Evolutionary conservation across 2,329 filamentous ascomycete species (phyloP).

Genomic region (Cytospora leucostoma): DNA sequence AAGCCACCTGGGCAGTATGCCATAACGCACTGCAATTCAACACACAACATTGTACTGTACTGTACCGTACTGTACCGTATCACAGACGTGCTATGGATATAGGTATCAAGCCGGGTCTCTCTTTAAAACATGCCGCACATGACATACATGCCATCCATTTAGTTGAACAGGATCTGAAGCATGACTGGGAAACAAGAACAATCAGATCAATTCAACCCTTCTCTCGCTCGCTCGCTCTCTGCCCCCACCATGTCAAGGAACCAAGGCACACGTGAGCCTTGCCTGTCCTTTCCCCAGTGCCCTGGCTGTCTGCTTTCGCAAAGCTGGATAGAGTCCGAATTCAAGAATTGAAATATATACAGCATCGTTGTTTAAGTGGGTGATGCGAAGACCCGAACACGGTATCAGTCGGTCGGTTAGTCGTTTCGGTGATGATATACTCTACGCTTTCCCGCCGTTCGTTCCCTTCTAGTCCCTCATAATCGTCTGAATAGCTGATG

Average conservation of each 20-base stretch:
- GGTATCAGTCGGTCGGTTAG: constrained; percentile 11
- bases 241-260: constrained; percentile 13
- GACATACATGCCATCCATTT: constrained; percentile 13
- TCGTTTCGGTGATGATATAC: constrained; percentile 4
- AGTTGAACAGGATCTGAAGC: constrained; percentile 4
- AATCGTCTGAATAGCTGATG: neutral
- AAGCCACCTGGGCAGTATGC: neutral
- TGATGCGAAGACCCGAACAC: constrained; percentile 4
- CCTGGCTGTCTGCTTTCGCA: neutral
- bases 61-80: neutral
- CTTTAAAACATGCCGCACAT: constrained; percentile 4
- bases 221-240: constrained; percentile 1
- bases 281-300: neutral
- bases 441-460: neutral
- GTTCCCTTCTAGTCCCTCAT: neutral
- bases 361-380: constrained; percentile 14
- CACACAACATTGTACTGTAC: neutral
- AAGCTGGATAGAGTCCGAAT: constrained; percentile 13
- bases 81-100: neutral
- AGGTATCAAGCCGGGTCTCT: constrained; percentile 18
- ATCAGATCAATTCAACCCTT: constrained; percentile 14
- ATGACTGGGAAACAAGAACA: constrained; percentile 13
- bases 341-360: constrained; percentile 27
- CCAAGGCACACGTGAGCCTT: constrained; percentile 1
- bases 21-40: neutral